These are phyloP conservation scores for Lathyrus aphaca DNA, from an alignment of 306 rosid species.

Conservation along the genomic window DNA sequence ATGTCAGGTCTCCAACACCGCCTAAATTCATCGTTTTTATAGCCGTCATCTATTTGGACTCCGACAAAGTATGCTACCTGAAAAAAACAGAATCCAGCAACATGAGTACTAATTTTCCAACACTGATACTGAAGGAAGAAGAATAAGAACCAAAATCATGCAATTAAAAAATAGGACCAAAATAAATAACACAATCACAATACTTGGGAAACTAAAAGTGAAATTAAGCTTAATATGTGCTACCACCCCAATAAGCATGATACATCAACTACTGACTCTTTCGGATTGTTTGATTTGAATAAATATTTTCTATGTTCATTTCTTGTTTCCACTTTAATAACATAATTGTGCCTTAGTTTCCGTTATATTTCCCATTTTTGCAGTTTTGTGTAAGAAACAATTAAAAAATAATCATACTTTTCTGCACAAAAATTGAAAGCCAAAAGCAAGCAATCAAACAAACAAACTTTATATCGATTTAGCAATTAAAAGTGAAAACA, in stretches of 20 bases:
- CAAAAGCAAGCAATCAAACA: background rate
- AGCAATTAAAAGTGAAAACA: background rate
- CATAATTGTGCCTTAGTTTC: too few relatives aligned
- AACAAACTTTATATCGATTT: background rate
- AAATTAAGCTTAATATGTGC: background rate
- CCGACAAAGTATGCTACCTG: conserved; percentile 92
- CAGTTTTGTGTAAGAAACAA: background rate
- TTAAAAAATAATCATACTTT: background rate
- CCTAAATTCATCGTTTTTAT: conserved; percentile 46
- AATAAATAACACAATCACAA: background rate
- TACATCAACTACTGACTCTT: conserved; percentile 15
- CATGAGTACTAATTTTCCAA: background rate
- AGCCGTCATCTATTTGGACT: conserved; percentile 76
- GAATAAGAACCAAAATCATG: background rate
- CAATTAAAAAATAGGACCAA: background rate
- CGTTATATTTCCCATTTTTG: background rate
- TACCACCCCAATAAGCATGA: background rate
- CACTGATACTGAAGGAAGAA: background rate
- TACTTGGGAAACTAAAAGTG: conserved; percentile 2
- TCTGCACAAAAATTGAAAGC: background rate
- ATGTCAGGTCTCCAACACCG: conserved; percentile 66
- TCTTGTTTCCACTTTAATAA: background rate
- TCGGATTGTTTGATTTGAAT: background rate
- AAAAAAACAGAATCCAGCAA: conserved; percentile 26
- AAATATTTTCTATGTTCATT: background rate